Evolutionary conservation across 345 rosid genomes (phyloP).

Genomic region (Eucalyptus polybractea): DNA sequence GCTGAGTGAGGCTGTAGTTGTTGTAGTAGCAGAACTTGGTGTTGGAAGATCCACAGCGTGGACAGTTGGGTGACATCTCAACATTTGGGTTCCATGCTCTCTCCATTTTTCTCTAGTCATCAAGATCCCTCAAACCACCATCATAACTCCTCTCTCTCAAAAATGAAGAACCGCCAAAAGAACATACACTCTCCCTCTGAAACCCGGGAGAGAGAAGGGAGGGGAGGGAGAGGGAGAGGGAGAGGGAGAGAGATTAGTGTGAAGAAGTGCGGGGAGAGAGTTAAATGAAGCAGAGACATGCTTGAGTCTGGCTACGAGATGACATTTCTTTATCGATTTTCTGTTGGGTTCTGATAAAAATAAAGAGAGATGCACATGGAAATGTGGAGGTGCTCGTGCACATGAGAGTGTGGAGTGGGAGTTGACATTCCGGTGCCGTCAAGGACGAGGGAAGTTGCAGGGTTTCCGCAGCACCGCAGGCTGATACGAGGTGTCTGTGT

Average conservation of each 20-base stretch:
- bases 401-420: constrained; percentile 4
- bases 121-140: neutral
- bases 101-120: constrained; percentile 17
- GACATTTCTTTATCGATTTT: neutral
- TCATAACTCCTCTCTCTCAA: neutral
- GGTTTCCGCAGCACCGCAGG: neutral
- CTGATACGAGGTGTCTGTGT: constrained; percentile 28
- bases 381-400: constrained; percentile 7
- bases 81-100: constrained; percentile 30
- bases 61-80: constrained; percentile 45
- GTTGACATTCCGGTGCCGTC: constrained; percentile 8
- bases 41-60: constrained; percentile 49
- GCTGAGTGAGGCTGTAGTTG: constrained; percentile 60
- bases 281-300: neutral
- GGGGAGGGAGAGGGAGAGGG: neutral
- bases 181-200: neutral
- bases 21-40: constrained; percentile 65
- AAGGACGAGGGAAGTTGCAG: constrained; percentile 4
- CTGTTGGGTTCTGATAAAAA: neutral
- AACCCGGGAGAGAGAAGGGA: neutral
- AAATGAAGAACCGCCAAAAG: neutral
- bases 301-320: neutral
- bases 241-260: neutral
- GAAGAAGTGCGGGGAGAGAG: neutral
- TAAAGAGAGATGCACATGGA: neutral